Conservation (phyloP, 2,329 filamentous ascomycete genomes). For the Cytospora paraplurivora region DNA sequence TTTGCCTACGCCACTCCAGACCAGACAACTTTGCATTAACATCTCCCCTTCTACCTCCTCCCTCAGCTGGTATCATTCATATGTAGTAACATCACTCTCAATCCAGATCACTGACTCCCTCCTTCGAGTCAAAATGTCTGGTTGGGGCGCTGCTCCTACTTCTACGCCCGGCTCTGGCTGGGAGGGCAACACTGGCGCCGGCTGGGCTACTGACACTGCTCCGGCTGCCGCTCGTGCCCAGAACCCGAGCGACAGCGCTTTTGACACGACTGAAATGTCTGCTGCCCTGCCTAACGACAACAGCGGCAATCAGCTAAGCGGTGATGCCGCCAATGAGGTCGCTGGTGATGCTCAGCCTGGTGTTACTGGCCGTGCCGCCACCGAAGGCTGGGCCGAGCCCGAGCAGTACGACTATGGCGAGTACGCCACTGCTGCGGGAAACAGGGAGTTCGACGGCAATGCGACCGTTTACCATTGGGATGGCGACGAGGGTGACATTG, state of each 20-base stretch:
- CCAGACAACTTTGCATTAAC: neutral
- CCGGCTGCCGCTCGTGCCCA: slow-evolving; percentile 9
- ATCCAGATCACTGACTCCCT: neutral
- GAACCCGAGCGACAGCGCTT: neutral
- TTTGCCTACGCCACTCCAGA: too few relatives aligned
- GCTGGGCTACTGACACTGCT: slow-evolving; percentile 3
- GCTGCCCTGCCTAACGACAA: slow-evolving; percentile 37
- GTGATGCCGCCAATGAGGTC: slow-evolving; percentile 6
- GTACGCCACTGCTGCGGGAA: slow-evolving; percentile 30
- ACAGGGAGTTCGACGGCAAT: slow-evolving; percentile 51
- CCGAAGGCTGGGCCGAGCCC: slow-evolving; percentile 50
- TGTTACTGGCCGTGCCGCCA: neutral
- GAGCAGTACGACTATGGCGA: slow-evolving; percentile 53
- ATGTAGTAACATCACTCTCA: neutral
- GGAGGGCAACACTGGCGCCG: slow-evolving; percentile 4
- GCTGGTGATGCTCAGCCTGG: neutral
- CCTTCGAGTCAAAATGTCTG: slow-evolving; percentile 32
- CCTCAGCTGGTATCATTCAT: neutral
- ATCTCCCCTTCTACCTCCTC: neutral
- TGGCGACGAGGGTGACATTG: slow-evolving; percentile 84
- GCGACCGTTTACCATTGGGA: slow-evolving; percentile 80
- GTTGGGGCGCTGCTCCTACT: slow-evolving; percentile 22
- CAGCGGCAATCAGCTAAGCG: slow-evolving; percentile 14
- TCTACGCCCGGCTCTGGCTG: neutral
- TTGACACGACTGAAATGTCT: slow-evolving; percentile 34